Percentiles rank a stretch among this genome's conserved stretches.
phyloP scores from a whole-genome alignment of 2,329 filamentous ascomycete genomes.

The Claviceps capensis region DNA sequence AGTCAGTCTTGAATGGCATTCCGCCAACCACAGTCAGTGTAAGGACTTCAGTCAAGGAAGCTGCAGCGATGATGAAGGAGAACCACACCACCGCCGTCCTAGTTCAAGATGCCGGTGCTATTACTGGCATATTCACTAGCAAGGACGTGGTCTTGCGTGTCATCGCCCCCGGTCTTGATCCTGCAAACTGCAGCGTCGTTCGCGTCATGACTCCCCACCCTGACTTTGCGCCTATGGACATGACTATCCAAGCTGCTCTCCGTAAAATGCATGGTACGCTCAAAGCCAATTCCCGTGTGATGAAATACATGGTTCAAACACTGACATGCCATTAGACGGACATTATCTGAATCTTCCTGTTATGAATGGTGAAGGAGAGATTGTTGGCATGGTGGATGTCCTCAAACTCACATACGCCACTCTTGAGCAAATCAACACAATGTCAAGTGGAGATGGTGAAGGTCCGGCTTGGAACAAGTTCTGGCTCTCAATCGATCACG shows the following conservation, averaged over 20 bases:
- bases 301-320: neutral
- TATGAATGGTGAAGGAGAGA: constrained; percentile 94
- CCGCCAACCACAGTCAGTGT: constrained; percentile 93
- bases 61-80: constrained; percentile 93
- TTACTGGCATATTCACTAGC: constrained; percentile 98
- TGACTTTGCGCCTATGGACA: constrained; percentile 95
- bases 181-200: constrained; percentile 89
- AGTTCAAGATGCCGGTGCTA: constrained; percentile 91
- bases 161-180: constrained; percentile 91
- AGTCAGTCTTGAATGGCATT: constrained; percentile 82
- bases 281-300: neutral
- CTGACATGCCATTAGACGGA: constrained; percentile 49
- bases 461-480: constrained; percentile 99
- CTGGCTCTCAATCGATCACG: constrained; percentile 90
- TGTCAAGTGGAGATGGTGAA: constrained; percentile 77
- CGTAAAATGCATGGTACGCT: constrained; percentile 94
- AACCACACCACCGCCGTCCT: constrained; percentile 94
- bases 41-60: constrained; percentile 89
- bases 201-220: constrained; percentile 98
- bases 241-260: constrained; percentile 96
- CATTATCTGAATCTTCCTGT: constrained; percentile 97
- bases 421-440: constrained; percentile 93
- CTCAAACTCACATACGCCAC: constrained; percentile 97
- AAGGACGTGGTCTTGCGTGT: constrained; percentile 98
- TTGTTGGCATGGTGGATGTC: constrained; percentile 98